A percentile compares a stretch with the other conserved stretches of the same genome.
phyloP scores from a whole-genome alignment of 495 filamentous ascomycete species.

The Penicillium paradoxum region DNA sequence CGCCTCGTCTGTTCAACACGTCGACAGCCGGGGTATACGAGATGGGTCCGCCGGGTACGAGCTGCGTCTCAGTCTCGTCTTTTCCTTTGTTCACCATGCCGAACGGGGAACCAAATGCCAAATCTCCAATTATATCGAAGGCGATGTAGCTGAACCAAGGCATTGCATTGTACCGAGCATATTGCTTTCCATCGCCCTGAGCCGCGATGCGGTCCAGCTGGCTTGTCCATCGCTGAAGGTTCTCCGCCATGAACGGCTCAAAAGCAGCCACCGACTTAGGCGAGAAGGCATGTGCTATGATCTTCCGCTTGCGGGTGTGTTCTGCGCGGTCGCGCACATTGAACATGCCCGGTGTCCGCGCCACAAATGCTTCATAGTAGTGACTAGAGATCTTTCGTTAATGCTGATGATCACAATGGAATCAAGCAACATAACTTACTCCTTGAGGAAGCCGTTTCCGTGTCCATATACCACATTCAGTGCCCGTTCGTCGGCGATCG shows the following conservation, averaged over 20 bases:
- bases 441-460: conserved; percentile 62
- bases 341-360: conserved; percentile 72
- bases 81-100: conserved; percentile 36
- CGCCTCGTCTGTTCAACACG: conserved; percentile 36
- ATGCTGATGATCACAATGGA: neutral
- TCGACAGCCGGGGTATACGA: conserved; percentile 33
- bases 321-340: conserved; percentile 70
- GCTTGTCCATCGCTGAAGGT: conserved; percentile 59
- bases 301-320: conserved; percentile 77
- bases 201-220: conserved; percentile 58
- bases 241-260: conserved; percentile 70
- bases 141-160: conserved; percentile 85
- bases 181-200: conserved; percentile 20
- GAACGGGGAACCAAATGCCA: conserved; percentile 39
- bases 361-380: conserved; percentile 81
- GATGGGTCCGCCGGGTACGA: conserved; percentile 18
- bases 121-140: conserved; percentile 48
- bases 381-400: conserved; percentile 33
- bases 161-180: conserved; percentile 59
- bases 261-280: conserved; percentile 67
- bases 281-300: conserved; percentile 71
- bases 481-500: conserved; percentile 27
- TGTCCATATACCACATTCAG: conserved; percentile 37
- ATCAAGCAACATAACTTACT: conserved; percentile 26
- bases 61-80: conserved; percentile 46